phyloP scores from a whole-genome alignment of 2,329 filamentous ascomycete genomes.

The Diaporthe nobilis region DNA sequence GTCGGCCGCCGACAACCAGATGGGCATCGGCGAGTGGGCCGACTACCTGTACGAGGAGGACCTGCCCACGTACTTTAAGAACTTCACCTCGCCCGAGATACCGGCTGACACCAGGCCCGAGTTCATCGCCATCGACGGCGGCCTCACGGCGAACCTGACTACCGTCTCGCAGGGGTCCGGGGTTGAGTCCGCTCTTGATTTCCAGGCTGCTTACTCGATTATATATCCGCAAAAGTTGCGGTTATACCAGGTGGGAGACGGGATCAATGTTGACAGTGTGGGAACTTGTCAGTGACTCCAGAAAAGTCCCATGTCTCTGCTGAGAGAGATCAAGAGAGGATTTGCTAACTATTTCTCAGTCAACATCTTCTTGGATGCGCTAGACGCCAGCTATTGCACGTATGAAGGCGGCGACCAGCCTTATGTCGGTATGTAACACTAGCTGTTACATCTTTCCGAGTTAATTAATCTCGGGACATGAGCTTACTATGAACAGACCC shows the following conservation, averaged over 20 bases:
- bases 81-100: constrained; percentile 38
- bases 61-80: constrained; percentile 40
- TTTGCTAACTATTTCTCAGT: constrained; percentile 47
- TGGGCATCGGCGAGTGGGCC: constrained; percentile 41
- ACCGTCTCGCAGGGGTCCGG: constrained; percentile 45
- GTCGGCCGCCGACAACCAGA: constrained; percentile 32
- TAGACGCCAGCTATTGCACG: constrained; percentile 66
- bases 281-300: constrained; percentile 14
- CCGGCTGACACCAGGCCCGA: constrained; percentile 37
- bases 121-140: constrained; percentile 38
- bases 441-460: fast-evolving
- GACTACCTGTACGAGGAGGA: constrained; percentile 39
- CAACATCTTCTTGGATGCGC: constrained; percentile 61
- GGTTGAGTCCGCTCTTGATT: constrained; percentile 55
- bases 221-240: constrained; percentile 57
- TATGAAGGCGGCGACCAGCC: constrained; percentile 62
- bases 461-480: no score
- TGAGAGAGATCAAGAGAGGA: background rate
- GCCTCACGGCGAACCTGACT: constrained; percentile 37
- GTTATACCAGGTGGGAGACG: constrained; percentile 60
- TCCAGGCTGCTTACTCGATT: constrained; percentile 53
- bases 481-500: constrained; percentile 52
- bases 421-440: constrained; percentile 51
- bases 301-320: background rate
- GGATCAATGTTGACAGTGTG: constrained; percentile 50